These are phyloP conservation scores for Aspergillus calidoustus DNA, from an alignment of 2,329 filamentous ascomycete genomes.

Conservation along the genomic window DNA sequence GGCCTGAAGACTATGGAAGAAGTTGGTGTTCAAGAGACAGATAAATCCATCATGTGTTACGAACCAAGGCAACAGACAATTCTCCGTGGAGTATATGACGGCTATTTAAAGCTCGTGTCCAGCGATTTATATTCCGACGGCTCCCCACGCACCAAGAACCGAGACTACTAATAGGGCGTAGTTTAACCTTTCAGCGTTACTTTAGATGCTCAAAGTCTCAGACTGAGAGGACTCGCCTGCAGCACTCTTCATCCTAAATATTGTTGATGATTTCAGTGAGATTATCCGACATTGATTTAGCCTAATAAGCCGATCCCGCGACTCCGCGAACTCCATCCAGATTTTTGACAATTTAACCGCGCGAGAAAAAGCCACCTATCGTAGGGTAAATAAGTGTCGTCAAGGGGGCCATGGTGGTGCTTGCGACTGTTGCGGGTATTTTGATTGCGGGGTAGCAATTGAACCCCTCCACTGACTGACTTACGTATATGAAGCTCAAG, in stretches of 20 bases:
- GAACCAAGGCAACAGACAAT: background rate
- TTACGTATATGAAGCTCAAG: background rate
- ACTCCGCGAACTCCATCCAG: background rate
- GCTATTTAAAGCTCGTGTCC: background rate
- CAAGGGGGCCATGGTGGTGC: background rate
- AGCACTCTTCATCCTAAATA: background rate
- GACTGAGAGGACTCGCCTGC: background rate
- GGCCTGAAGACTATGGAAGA: background rate
- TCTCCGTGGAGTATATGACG: background rate
- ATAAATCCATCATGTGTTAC: background rate
- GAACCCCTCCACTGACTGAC: constrained; percentile 3
- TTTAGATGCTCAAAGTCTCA: no score
- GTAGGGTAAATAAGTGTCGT: constrained; percentile 3
- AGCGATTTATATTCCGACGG: background rate
- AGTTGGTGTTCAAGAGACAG: background rate
- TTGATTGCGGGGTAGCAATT: constrained; percentile 10
- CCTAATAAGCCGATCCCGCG: constrained; percentile 7
- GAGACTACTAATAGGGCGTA: no score
- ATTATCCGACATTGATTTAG: constrained; percentile 14
- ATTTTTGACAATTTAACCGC: constrained; percentile 12
- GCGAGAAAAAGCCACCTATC: constrained; percentile 5
- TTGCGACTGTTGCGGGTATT: constrained; percentile 6
- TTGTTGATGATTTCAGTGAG: background rate
- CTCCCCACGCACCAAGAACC: background rate
- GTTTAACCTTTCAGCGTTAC: no score